Conservation (phyloP, 768 basidiomycete genomes). For the Lenzites betulinus region DNA sequence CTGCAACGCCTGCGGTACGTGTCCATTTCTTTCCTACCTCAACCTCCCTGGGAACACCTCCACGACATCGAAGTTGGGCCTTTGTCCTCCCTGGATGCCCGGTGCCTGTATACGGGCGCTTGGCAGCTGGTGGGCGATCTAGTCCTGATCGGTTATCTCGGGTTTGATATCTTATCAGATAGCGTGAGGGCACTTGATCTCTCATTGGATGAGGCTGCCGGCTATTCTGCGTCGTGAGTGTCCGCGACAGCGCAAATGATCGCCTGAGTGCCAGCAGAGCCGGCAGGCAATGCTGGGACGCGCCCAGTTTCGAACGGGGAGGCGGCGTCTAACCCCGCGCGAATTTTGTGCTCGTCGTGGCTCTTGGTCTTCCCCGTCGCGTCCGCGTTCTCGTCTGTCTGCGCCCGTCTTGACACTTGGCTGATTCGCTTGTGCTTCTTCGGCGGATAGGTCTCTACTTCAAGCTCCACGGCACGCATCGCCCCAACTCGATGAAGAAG, state of each 20-base stretch:
- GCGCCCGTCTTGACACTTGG: background rate
- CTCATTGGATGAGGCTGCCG: conserved; percentile 9
- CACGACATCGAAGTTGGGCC: background rate
- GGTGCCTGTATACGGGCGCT: conserved; percentile 8
- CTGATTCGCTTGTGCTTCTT: conserved; percentile 6
- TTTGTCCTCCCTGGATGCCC: background rate
- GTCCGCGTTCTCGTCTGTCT: background rate
- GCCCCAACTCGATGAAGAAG: conserved; percentile 99
- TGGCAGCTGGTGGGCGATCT: conserved; percentile 7
- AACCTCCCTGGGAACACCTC: background rate
- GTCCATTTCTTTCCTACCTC: conserved; percentile 26
- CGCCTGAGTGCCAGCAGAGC: conserved; percentile 8
- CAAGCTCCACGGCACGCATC: conserved; percentile 95
- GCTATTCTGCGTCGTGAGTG: conserved; percentile 13
- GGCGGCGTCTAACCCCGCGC: background rate
- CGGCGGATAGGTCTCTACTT: conserved; percentile 84
- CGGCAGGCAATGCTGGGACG: background rate
- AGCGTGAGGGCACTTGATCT: conserved; percentile 18
- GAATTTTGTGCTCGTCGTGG: background rate
- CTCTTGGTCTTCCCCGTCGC: conserved; percentile 6
- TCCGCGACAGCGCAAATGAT: conserved; percentile 11
- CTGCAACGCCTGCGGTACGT: conserved; percentile 93
- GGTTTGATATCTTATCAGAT: conserved; percentile 44
- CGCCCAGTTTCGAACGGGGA: background rate
- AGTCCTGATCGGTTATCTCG: conserved; percentile 27